phyloP scores from a whole-genome alignment of 495 filamentous ascomycete species.

The Aspergillus sparsus region DNA sequence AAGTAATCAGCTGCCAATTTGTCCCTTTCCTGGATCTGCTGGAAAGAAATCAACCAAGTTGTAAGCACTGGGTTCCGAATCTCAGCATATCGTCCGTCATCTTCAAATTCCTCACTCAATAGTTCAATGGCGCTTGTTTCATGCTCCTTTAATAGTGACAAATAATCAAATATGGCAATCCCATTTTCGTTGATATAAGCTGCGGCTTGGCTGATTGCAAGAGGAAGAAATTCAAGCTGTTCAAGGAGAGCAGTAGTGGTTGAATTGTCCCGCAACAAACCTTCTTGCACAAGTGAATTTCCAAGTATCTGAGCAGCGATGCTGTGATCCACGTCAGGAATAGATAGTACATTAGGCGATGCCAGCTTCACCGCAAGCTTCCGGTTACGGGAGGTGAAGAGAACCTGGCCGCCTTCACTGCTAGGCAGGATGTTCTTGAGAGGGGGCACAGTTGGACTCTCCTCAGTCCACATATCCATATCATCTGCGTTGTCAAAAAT shows the following conservation, averaged over 20 bases:
- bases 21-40: constrained; percentile 41
- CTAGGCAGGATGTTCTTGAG: constrained; percentile 3
- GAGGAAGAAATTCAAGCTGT: constrained; percentile 36
- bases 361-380: constrained; percentile 5
- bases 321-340: not conserved
- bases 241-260: constrained; percentile 26
- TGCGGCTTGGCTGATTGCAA: constrained; percentile 47
- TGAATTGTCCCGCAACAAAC: not conserved
- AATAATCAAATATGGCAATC: constrained; percentile 40
- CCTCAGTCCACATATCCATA: not conserved
- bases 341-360: not conserved
- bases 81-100: constrained; percentile 35
- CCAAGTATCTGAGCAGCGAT: not conserved
- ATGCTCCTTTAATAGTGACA: constrained; percentile 43
- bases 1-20: constrained; percentile 39
- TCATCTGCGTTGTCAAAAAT: constrained; percentile 40
- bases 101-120: constrained; percentile 53
- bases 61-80: constrained; percentile 52
- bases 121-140: constrained; percentile 43
- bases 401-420: constrained; percentile 2
- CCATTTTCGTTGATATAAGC: constrained; percentile 47
- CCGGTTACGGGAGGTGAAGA: constrained; percentile 13
- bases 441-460: not conserved
- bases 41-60: constrained; percentile 58
- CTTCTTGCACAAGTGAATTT: not conserved